Base-by-base conservation (phyloP, 1,284 basidiomycete species). In the Cystobasidiaceae sp. region DNA sequence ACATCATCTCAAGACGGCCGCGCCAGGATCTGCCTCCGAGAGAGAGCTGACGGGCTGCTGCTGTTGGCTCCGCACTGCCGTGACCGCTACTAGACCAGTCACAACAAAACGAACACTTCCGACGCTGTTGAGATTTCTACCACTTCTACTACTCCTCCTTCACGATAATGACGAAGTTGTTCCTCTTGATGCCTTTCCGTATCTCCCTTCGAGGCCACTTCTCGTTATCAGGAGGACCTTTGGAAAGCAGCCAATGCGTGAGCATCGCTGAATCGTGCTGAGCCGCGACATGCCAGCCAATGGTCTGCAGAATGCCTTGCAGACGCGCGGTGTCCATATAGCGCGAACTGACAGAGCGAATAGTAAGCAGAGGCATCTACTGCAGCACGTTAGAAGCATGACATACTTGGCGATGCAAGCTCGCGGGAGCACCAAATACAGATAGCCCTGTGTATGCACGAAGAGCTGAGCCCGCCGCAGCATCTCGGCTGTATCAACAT, bases 391-490 rank as follows among this genome's bases (percentile, higher is more conserved):
- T 19, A 33, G 34, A 0, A 62, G 11, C 30, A 21, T 21, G 19
- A 25, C 66, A 2, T 62, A 70, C 66, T 74, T 74, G 51, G 72
- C 70, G 4, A 79, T 65, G 69, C 78, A 79, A 13, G 77, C 74
- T 9, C 77, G 71, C 1, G 78, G 78, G 0, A 79, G 70, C 9
- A 79, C 77, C 25, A 79, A 66, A 71, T 75, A 78, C 44, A 78
- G 71, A 62, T 73, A 75, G 2, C 77, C 78, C 19, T 65, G 25
- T 0, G 71, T 67, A 17, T 70, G 67, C 48, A 74, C 62, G 67
- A 71, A 72, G 21, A 43, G 11, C 51, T 74, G 74, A 1, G 71
- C 68, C 44, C 66, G 71, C 1, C 58, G 52, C 34, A 75, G 69
- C 69, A 75, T 74, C 27, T 72, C 67, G 39, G 64, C 71, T n/a